A percentile compares a stretch with the other conserved stretches of the same genome.
These are phyloP conservation scores for Starmerella roubikii DNA, from an alignment of 805 yeast species.

Conservation along the genomic window DNA sequence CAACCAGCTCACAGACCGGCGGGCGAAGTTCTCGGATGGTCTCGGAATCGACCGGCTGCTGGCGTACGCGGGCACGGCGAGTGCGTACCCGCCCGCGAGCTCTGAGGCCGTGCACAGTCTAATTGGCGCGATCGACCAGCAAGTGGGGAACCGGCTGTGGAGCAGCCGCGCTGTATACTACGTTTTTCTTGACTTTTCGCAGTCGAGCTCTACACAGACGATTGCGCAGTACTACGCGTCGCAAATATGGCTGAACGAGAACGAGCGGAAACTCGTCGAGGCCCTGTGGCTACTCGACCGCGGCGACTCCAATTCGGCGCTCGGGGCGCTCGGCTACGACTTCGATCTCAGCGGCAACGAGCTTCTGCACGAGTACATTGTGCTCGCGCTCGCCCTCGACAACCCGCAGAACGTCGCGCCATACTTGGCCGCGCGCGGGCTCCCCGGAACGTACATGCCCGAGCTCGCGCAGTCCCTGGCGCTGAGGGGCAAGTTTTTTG, in stretches of 20 bases:
- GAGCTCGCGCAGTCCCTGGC: constrained; percentile 9
- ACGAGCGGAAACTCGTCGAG: constrained; percentile 12
- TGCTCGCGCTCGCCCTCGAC: constrained; percentile 6
- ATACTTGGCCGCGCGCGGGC: constrained; percentile 10
- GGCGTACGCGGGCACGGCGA: constrained; percentile 1
- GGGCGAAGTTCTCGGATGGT: constrained; percentile 2
- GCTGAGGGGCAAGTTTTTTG: constrained; percentile 13
- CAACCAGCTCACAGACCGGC: constrained; percentile 2
- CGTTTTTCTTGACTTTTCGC: constrained; percentile 11
- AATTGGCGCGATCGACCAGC: constrained; percentile 4
- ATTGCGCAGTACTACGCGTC: constrained; percentile 14
- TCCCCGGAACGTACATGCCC: constrained; percentile 1
- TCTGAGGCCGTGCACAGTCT: constrained; percentile 7
- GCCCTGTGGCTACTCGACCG: constrained; percentile 15
- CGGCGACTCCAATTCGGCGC: constrained; percentile 5
- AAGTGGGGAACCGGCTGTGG: not conserved
- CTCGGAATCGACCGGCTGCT: constrained; percentile 14
- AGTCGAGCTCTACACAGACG: not conserved
- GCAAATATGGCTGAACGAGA: constrained; percentile 12
- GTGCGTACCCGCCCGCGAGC: constrained; percentile 11
- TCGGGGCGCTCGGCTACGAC: constrained; percentile 11
- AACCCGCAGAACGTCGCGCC: constrained; percentile 2
- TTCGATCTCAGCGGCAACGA: constrained; percentile 8
- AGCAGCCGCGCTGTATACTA: constrained; percentile 11
- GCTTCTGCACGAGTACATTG: constrained; percentile 8